Evolutionary conservation across 306 rosid genomes (phyloP).

Genomic region (Lagenaria siceraria): DNA sequence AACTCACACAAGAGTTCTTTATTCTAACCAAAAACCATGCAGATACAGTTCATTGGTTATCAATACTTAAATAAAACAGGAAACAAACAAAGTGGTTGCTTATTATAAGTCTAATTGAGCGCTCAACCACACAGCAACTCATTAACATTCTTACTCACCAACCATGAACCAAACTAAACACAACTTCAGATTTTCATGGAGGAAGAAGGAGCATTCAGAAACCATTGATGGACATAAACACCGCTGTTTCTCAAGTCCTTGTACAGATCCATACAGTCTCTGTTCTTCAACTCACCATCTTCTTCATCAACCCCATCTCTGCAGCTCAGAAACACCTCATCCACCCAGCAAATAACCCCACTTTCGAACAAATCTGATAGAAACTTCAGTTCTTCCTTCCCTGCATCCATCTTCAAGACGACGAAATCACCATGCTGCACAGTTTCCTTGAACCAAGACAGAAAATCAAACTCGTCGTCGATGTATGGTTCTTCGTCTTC

Average conservation of each 20-base stretch:
- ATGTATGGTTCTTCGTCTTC: slow-evolving; percentile 38
- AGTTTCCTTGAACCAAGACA: slow-evolving; percentile 75
- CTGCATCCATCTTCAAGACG: slow-evolving; percentile 78
- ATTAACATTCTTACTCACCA: slow-evolving; percentile 12
- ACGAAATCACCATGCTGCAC: slow-evolving; percentile 55
- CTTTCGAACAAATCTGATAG: slow-evolving; percentile 47
- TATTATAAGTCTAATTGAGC: slow-evolving; percentile 23
- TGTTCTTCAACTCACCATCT: slow-evolving; percentile 18
- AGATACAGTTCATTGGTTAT: not conserved
- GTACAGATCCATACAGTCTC: slow-evolving; percentile 50
- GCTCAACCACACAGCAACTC: slow-evolving; percentile 42
- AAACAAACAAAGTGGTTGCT: slow-evolving; percentile 30
- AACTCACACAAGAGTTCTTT: not conserved
- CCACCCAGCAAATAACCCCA: slow-evolving; percentile 60
- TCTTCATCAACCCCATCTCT: slow-evolving; percentile 24
- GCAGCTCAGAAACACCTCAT: slow-evolving; percentile 74
- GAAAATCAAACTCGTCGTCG: slow-evolving; percentile 60
- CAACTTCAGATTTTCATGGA: slow-evolving; percentile 9
- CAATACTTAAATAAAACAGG: not conserved
- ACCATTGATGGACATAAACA: slow-evolving; percentile 88
- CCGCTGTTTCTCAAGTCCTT: slow-evolving; percentile 56
- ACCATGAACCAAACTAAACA: not conserved
- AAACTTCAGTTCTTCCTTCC: slow-evolving; percentile 53
- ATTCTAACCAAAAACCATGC: not conserved
- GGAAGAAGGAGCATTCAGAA: slow-evolving; percentile 30